Evolutionary conservation across 371 early-diverging fungal genomes (phyloP), one percentile per base, ranked within the genome.

Genomic region (Caulochytrium protostelioides): DNA sequence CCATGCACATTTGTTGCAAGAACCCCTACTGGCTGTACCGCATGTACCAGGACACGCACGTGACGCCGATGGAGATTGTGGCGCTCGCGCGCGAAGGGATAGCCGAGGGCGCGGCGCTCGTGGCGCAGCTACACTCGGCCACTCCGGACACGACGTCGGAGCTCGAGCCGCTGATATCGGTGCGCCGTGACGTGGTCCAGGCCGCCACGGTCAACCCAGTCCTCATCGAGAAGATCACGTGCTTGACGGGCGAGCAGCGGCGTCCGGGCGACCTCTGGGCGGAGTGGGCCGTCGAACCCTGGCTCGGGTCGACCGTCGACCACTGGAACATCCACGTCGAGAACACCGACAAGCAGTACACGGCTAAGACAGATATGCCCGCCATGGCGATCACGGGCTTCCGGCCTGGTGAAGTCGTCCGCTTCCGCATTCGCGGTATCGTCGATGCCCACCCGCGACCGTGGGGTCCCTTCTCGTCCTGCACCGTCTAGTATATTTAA

Each of bases 21-120:
- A 43, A 44, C 28, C 55, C 61, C 2, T 57, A 44, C 37, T 63
- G 60, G 60, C 46, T 63, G 8, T 63, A 59, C 40, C 42, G 64
- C 20, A 63, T 63, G 26, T 63, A 63, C 35, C 62, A 61, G 43
- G 64, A 63, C 44, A 63, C 64, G 4, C 32, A 10, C 22, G 57
- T 55, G 46, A 46, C 30, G 57, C 42, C 10, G 32, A 57, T 6
- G 15, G 34, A 6, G 55, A 57, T 21, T 43, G 49, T 5, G 22
- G 43, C 12, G 18, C 7, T 9, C 22, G n/a, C 18, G 8, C 14
- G 7, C 16, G 34, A 7, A 34, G 8, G 15, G 6, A 28, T 28
- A 13, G 8, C 34, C 28, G 12, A 27, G 9, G 16, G 18, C 16
- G 6, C 15, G 35, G 19, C 13, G 17, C 12, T 8, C 0, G 22